Percentiles rank a stretch among this genome's conserved stretches.
Evolutionary conservation across 176 grass and related monocot genomes (phyloP).

Genomic region (Pontederia paniculata): DNA sequence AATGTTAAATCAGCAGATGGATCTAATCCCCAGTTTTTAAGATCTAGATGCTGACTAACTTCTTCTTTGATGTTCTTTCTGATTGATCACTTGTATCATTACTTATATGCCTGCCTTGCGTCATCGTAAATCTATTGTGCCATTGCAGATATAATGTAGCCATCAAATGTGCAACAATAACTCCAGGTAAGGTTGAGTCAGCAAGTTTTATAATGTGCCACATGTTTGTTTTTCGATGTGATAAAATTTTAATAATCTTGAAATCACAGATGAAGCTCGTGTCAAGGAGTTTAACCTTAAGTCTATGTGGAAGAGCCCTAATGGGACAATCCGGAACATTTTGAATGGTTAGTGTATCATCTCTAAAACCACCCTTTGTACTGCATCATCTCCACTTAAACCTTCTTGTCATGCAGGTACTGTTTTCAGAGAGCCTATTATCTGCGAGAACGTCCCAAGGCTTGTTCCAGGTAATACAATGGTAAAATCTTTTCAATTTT

Average conservation of each 20-base stretch:
- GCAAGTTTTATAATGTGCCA: neutral
- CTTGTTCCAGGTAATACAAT: slow-evolving; percentile 47
- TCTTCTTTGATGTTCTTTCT: too few relatives aligned
- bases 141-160: slow-evolving; percentile 61
- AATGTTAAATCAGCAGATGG: too few relatives aligned
- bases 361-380: slow-evolving; percentile 8
- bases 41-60: neutral
- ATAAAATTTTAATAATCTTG: neutral
- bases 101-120: neutral
- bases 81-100: neutral
- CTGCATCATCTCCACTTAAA: slow-evolving; percentile 1
- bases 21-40: too few relatives aligned
- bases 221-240: neutral
- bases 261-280: slow-evolving; percentile 57
- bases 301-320: slow-evolving; percentile 73
- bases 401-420: slow-evolving; percentile 34
- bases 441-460: slow-evolving; percentile 62
- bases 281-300: slow-evolving; percentile 68
- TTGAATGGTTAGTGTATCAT: slow-evolving; percentile 41
- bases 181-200: slow-evolving; percentile 38
- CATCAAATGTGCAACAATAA: slow-evolving; percentile 75
- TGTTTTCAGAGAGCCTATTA: slow-evolving; percentile 73
- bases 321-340: slow-evolving; percentile 73
- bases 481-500: slow-evolving; percentile 5
- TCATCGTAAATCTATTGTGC: slow-evolving; percentile 2